Percentiles rank a stretch among this genome's conserved stretches.
phyloP scores from a whole-genome alignment of 2,329 filamentous ascomycete species.

The Pseudocercospora ulei region DNA sequence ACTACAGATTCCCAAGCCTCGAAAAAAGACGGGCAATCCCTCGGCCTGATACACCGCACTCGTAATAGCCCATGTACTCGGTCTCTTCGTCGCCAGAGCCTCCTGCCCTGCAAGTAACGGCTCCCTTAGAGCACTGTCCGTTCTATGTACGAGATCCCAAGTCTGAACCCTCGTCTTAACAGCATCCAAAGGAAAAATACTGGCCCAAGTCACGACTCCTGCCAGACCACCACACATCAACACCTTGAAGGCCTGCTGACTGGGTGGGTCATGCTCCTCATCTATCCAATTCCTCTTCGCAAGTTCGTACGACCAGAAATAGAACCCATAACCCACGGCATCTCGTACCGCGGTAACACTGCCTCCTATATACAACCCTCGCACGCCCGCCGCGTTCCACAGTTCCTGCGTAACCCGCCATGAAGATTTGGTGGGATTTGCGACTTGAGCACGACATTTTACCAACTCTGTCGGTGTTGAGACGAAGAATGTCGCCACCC shows the following conservation, averaged over 20 bases:
- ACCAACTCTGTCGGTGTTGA: slow-evolving; percentile 83
- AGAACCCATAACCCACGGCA: slow-evolving; percentile 90
- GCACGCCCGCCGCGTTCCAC: slow-evolving; percentile 41
- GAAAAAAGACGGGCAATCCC: slow-evolving; percentile 66
- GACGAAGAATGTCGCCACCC: slow-evolving; percentile 74
- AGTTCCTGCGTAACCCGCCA: slow-evolving; percentile 28
- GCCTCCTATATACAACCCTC: slow-evolving; percentile 73
- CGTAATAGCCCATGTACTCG: slow-evolving; percentile 55
- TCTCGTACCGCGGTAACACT: slow-evolving; percentile 72
- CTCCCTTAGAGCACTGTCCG: background rate
- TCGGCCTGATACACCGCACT: slow-evolving; percentile 60
- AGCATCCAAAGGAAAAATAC: slow-evolving; percentile 82
- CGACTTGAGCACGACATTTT: slow-evolving; percentile 79
- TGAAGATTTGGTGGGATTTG: slow-evolving; percentile 29
- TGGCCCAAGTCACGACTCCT: slow-evolving; percentile 79
- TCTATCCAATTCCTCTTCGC: slow-evolving; percentile 45
- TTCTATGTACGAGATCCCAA: slow-evolving; percentile 41
- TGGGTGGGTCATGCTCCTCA: slow-evolving; percentile 44
- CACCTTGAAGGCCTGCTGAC: slow-evolving; percentile 29
- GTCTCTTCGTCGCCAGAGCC: slow-evolving; percentile 23
- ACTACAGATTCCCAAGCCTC: slow-evolving; percentile 73
- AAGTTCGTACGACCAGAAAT: slow-evolving; percentile 88
- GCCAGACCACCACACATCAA: slow-evolving; percentile 79
- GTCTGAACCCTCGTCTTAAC: slow-evolving; percentile 88
- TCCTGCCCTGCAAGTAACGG: slow-evolving; percentile 11